phyloP scores from a whole-genome alignment of 805 yeast genomes.

The Pichia eremophila region DNA sequence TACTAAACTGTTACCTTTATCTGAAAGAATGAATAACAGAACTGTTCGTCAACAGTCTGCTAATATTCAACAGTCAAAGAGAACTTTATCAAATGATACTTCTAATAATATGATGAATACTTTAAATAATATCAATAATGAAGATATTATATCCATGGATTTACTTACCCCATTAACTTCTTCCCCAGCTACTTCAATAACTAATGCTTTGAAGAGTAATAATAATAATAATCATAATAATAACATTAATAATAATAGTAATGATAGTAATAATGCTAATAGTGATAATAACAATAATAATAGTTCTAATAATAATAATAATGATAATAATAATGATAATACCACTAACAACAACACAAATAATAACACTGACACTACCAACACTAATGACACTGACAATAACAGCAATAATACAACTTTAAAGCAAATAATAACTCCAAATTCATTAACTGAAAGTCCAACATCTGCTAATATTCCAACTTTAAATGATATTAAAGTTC shows the following conservation, averaged over 20 bases:
- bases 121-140: conserved; percentile 6
- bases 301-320: no score
- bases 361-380: conserved; percentile 2
- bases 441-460: not conserved
- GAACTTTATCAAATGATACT: not conserved
- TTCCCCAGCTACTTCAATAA: conserved; percentile 1
- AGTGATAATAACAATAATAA: not conserved
- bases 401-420: conserved; percentile 6
- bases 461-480: no score
- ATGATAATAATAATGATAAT: not conserved
- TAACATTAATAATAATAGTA: no score
- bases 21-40: conserved; percentile 24
- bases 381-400: conserved; percentile 6
- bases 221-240: not conserved
- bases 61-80: conserved; percentile 12
- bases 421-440: not conserved
- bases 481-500: not conserved
- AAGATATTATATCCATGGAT: conserved; percentile 11
- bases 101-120: not conserved
- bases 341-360: not conserved
- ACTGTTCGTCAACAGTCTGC: conserved; percentile 22
- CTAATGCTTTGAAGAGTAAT: not conserved
- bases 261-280: not conserved
- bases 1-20: conserved; percentile 24
- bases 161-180: conserved; percentile 16